Percentiles rank a stretch among this genome's conserved stretches.
phyloP scores from a whole-genome alignment of 768 basidiomycete species.

The Russula sp. region DNA sequence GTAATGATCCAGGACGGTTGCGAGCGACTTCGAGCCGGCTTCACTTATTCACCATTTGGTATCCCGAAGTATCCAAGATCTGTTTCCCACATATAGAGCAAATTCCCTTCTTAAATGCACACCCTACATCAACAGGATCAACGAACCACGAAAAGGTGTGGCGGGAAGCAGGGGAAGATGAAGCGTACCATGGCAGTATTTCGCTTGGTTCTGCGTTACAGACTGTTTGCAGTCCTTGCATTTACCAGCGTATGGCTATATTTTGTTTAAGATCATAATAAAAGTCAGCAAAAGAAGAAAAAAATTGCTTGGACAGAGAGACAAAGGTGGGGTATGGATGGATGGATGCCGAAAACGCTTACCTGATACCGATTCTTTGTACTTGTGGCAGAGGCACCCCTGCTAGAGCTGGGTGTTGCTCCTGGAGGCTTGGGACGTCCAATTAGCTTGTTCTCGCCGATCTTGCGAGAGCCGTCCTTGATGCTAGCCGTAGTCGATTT shows the following conservation, averaged over 20 bases:
- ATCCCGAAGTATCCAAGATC: conserved; percentile 79
- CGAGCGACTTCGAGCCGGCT: conserved; percentile 23
- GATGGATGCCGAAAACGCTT: conserved; percentile 32
- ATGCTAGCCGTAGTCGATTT: conserved; percentile 66
- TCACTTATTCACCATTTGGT: conserved; percentile 81
- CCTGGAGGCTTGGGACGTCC: conserved; percentile 45
- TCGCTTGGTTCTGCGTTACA: conserved; percentile 81
- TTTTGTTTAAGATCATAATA: neutral
- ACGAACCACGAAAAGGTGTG: conserved; percentile 7
- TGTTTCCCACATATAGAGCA: conserved; percentile 87
- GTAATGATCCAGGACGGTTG: neutral
- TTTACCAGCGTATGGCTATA: conserved; percentile 78
- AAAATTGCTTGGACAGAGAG: conserved; percentile 10
- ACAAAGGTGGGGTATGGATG: neutral
- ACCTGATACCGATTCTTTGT: conserved; percentile 79
- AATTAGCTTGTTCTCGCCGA: conserved; percentile 83
- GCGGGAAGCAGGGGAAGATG: neutral
- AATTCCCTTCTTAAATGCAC: conserved; percentile 82
- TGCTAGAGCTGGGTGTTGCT: conserved; percentile 25
- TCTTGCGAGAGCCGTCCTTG: conserved; percentile 75
- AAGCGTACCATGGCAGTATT: conserved; percentile 79
- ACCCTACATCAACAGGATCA: conserved; percentile 48
- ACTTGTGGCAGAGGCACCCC: conserved; percentile 41
- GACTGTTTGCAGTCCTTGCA: conserved; percentile 87
- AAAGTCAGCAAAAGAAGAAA: conserved; percentile 20